phyloP scores from a whole-genome alignment of 257 asterid species.

The Gardenia jasminoides region DNA sequence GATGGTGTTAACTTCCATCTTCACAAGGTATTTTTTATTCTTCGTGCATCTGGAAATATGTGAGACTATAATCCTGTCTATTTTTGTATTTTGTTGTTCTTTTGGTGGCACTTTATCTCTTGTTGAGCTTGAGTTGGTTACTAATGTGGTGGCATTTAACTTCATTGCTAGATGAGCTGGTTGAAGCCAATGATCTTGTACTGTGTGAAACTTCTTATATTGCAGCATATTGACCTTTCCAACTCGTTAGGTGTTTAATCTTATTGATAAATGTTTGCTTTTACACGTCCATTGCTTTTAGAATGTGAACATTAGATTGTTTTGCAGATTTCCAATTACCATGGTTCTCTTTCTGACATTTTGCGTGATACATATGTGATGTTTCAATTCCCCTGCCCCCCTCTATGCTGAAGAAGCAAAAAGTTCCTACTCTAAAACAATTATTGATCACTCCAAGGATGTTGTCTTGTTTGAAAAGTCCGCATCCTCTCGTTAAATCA shows the following conservation, averaged over 20 bases:
- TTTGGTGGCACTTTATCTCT: neutral
- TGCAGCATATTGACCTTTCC: neutral
- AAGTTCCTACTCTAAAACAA: neutral
- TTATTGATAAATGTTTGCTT: neutral
- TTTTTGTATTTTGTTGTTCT: neutral
- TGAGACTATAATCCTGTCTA: neutral
- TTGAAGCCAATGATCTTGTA: neutral
- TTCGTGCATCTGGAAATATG: neutral
- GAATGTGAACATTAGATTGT: neutral
- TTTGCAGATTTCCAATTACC: neutral
- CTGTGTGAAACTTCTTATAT: neutral
- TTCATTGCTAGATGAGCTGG: neutral
- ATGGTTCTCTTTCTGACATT: neutral
- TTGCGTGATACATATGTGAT: neutral
- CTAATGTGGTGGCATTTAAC: neutral
- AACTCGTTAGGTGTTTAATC: neutral
- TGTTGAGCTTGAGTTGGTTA: neutral
- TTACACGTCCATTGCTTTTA: neutral
- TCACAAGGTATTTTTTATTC: constrained; percentile 65
- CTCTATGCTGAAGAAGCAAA: too few species aligned
- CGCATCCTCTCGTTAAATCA: neutral
- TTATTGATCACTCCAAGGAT: neutral
- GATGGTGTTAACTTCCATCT: constrained; percentile 72
- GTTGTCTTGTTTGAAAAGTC: neutral
- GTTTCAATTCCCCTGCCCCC: too few species aligned